A percentile compares a stretch with the other conserved stretches of the same genome.
phyloP scores from a whole-genome alignment of 2,329 filamentous ascomycete species.

The Pseudocercospora macadamiae region DNA sequence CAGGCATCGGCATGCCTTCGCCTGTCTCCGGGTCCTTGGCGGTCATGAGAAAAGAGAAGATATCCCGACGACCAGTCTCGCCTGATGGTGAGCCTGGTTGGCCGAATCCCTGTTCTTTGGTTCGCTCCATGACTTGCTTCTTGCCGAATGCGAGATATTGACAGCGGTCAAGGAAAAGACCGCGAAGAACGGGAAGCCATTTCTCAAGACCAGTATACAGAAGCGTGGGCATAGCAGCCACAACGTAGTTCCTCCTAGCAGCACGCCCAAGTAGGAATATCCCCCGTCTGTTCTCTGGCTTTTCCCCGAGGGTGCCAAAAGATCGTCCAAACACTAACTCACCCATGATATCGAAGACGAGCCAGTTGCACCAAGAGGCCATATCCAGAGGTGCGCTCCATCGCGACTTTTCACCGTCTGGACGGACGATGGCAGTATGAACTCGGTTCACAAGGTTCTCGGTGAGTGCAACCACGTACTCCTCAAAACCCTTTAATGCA shows the following conservation, averaged over 20 bases:
- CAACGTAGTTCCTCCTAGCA: conserved; percentile 49
- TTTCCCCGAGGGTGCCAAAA: conserved; percentile 31
- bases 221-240: conserved; percentile 37
- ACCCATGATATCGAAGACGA: conserved; percentile 48
- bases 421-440: conserved; percentile 9
- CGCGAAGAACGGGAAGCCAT: conserved; percentile 28
- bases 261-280: conserved; percentile 48
- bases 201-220: conserved; percentile 30
- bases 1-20: conserved; percentile 44
- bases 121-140: conserved; percentile 31
- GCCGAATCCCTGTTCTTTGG: conserved; percentile 23
- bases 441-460: conserved; percentile 24
- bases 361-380: conserved; percentile 40
- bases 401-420: conserved; percentile 16
- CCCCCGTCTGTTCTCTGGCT: conserved; percentile 41
- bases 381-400: conserved; percentile 32
- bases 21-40: conserved; percentile 41
- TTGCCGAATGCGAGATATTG: conserved; percentile 36
- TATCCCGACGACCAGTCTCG: conserved; percentile 30
- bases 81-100: conserved; percentile 16
- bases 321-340: conserved; percentile 38
- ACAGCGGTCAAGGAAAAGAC: conserved; percentile 28
- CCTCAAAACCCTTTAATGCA: conserved; percentile 29
- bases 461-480: conserved; percentile 30
- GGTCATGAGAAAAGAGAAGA: conserved; percentile 30